These are phyloP conservation scores for Filobasidium wieringae DNA, from an alignment of 768 basidiomycete species.

Conservation along the genomic window DNA sequence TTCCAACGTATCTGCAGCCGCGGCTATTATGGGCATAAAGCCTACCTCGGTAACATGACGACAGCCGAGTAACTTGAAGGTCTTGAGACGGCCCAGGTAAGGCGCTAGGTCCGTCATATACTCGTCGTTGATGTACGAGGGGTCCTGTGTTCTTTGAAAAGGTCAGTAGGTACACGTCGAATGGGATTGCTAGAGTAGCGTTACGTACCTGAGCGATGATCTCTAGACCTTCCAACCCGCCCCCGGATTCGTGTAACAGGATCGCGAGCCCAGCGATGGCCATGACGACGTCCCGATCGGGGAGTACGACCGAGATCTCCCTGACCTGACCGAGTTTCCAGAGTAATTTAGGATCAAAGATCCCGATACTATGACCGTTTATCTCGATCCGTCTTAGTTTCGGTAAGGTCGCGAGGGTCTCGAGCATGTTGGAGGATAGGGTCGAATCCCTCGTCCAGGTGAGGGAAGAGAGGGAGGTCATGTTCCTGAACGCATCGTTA, in stretches of 20 bases:
- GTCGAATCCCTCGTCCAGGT: constrained; percentile 9
- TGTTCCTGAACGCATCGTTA: constrained; percentile 5
- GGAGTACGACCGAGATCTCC: constrained; percentile 6
- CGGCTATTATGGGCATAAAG: constrained; percentile 2
- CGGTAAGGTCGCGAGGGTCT: background rate
- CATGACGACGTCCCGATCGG: constrained; percentile 5
- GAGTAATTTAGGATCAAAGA: constrained; percentile 3
- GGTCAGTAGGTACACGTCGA: background rate
- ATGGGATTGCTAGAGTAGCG: background rate
- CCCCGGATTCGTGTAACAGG: background rate
- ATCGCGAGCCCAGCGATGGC: background rate
- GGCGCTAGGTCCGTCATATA: constrained; percentile 5
- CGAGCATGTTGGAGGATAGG: background rate
- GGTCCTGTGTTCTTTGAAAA: background rate
- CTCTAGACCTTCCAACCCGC: background rate
- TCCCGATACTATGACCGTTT: constrained; percentile 6
- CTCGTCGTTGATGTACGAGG: constrained; percentile 2
- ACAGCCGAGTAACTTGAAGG: constrained; percentile 15
- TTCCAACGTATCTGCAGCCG: constrained; percentile 1
- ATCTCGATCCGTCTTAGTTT: constrained; percentile 10
- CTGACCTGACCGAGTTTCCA: background rate
- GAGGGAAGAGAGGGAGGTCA: constrained; percentile 2
- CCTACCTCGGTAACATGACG: constrained; percentile 2
- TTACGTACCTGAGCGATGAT: constrained; percentile 6
- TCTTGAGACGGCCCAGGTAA: constrained; percentile 1